Evolutionary conservation across 768 basidiomycete species (phyloP).

Genomic region (Tulasnella sp.): DNA sequence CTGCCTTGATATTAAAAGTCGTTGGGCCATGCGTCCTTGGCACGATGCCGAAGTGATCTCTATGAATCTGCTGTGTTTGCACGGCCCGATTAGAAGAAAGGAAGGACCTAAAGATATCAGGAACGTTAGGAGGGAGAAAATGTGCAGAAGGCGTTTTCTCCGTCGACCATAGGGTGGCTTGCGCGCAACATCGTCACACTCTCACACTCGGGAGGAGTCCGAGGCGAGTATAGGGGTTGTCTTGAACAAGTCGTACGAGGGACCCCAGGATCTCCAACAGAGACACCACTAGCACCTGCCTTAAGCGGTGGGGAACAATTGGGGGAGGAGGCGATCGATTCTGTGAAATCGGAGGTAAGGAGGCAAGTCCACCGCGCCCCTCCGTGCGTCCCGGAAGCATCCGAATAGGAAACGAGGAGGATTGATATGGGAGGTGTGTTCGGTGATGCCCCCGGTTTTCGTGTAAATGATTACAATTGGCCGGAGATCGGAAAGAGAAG

Average conservation of each 20-base stretch:
- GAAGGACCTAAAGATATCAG: neutral
- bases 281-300: neutral
- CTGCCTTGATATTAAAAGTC: neutral
- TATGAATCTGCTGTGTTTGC: neutral
- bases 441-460: neutral
- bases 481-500: constrained; percentile 5
- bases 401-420: neutral
- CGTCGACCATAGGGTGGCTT: neutral
- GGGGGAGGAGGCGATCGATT: neutral
- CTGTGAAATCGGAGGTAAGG: neutral
- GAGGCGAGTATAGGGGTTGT: neutral
- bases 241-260: neutral
- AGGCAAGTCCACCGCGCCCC: neutral
- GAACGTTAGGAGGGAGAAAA: neutral
- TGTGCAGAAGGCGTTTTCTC: neutral
- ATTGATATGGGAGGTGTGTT: neutral
- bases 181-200: neutral
- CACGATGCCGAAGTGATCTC: constrained; percentile 10
- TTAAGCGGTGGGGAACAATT: constrained; percentile 8
- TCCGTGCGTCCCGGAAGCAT: neutral
- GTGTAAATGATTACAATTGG: neutral
- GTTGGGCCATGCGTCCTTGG: neutral
- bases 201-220: neutral
- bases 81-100: constrained; percentile 6
- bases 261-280: neutral